phyloP scores from a whole-genome alignment of 768 basidiomycete species.

The Suillus luteus region DNA sequence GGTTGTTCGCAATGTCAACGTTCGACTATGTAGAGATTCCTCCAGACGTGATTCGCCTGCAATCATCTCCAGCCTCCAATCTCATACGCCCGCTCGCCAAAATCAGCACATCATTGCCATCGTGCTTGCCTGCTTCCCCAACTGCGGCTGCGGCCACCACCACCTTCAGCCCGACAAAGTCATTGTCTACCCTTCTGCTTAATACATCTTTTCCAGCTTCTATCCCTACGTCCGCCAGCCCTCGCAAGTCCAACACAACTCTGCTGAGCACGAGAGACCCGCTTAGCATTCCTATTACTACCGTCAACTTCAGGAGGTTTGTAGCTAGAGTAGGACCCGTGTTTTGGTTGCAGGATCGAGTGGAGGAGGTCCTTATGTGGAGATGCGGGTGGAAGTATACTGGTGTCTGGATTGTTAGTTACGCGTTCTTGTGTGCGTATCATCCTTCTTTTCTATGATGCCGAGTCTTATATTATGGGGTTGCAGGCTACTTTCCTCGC shows the following conservation, averaged over 20 bases:
- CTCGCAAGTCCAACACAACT: slow-evolving; percentile 28
- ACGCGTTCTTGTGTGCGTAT: slow-evolving; percentile 68
- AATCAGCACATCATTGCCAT: slow-evolving; percentile 45
- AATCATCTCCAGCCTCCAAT: slow-evolving; percentile 21
- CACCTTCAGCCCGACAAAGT: slow-evolving; percentile 30
- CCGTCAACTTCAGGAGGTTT: slow-evolving; percentile 81
- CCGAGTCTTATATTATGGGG: background rate
- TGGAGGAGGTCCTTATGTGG: slow-evolving; percentile 88
- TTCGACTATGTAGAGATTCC: slow-evolving; percentile 46
- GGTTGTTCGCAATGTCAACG: slow-evolving; percentile 29
- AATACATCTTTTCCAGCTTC: slow-evolving; percentile 25
- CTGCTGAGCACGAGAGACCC: slow-evolving; percentile 65
- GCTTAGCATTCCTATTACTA: slow-evolving; percentile 75
- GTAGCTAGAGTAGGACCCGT: slow-evolving; percentile 73
- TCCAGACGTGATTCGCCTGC: slow-evolving; percentile 38
- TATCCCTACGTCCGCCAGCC: slow-evolving; percentile 16
- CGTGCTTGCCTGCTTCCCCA: slow-evolving; percentile 18
- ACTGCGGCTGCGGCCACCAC: slow-evolving; percentile 28
- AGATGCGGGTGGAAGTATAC: slow-evolving; percentile 74
- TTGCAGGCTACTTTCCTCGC: slow-evolving; percentile 74
- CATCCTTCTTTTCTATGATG: background rate
- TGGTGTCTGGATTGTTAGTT: slow-evolving; percentile 70
- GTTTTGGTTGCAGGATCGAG: slow-evolving; percentile 88
- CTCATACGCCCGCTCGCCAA: slow-evolving; percentile 40
- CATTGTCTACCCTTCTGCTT: slow-evolving; percentile 35